Evolutionary conservation across 139 green algal genomes (phyloP).

Genomic region (Micractinium sp.): DNA sequence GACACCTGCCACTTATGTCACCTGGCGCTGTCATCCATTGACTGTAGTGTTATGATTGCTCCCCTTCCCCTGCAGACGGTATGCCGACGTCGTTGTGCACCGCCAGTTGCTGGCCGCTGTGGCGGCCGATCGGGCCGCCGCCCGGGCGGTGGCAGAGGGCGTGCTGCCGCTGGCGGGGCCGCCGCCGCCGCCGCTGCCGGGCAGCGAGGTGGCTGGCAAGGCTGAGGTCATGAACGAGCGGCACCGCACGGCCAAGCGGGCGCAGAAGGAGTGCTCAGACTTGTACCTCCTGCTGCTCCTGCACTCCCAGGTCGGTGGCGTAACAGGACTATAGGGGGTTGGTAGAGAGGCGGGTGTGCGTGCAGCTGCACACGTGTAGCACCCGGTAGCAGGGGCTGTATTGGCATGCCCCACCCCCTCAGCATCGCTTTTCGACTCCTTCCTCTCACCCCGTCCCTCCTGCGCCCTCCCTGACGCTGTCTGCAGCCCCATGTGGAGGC

Average conservation of each 20-base stretch:
- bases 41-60: neutral
- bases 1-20: constrained; percentile 46
- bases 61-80: constrained; percentile 58
- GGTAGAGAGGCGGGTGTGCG: no score
- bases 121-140: neutral
- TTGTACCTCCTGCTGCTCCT: constrained; percentile 78
- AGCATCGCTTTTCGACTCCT: no score
- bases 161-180: neutral
- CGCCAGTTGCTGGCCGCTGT: constrained; percentile 66
- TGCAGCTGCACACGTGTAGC: no score
- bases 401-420: no score
- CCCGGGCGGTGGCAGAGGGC: neutral
- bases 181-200: constrained; percentile 34
- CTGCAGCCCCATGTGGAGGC: constrained; percentile 59
- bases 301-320: constrained; percentile 26
- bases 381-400: no score
- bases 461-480: neutral
- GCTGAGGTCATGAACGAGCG: constrained; percentile 67
- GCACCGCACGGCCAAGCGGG: constrained; percentile 66
- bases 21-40: neutral
- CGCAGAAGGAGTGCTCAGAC: constrained; percentile 71
- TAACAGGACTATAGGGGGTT: no score
- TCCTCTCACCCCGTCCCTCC: neutral
- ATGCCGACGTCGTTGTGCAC: constrained; percentile 87
- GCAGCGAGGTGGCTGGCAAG: constrained; percentile 46